Percentiles rank a stretch among this genome's conserved stretches.
Evolutionary conservation across 2,329 filamentous ascomycete genomes (phyloP).

Genomic region (Xylaria sp.): DNA sequence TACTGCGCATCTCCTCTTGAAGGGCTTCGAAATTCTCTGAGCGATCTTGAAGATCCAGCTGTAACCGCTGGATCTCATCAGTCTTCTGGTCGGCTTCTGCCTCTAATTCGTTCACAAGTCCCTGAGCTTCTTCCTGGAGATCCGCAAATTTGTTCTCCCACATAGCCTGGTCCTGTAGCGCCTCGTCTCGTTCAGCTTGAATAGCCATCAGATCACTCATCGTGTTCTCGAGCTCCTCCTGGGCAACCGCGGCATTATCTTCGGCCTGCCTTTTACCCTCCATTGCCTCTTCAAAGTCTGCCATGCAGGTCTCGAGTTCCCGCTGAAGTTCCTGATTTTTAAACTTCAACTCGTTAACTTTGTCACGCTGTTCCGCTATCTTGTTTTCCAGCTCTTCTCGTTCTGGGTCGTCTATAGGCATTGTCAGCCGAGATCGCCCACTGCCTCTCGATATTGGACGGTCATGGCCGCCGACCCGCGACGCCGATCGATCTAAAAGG

Average conservation of each 20-base stretch:
- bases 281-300: conserved; percentile 81
- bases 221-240: conserved; percentile 82
- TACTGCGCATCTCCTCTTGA: conserved; percentile 91
- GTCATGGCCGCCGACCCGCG: conserved; percentile 75
- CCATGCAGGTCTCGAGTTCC: conserved; percentile 81
- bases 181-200: conserved; percentile 87
- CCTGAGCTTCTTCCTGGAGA: conserved; percentile 71
- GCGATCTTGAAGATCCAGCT: conserved; percentile 77
- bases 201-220: conserved; percentile 83
- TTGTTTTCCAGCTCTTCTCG: conserved; percentile 88
- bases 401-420: conserved; percentile 75
- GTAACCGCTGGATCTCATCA: conserved; percentile 75
- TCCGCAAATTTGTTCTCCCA: conserved; percentile 71
- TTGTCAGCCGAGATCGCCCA: conserved; percentile 72
- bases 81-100: conserved; percentile 78
- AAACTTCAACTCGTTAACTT: conserved; percentile 85
- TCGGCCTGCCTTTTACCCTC: conserved; percentile 71
- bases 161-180: conserved; percentile 72
- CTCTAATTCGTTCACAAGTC: conserved; percentile 74
- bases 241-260: conserved; percentile 69
- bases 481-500: conserved; percentile 93
- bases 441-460: conserved; percentile 81
- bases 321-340: conserved; percentile 89
- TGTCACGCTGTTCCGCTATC: conserved; percentile 85
- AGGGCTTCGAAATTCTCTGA: conserved; percentile 91